Base-by-base conservation (phyloP, 1,284 basidiomycete genomes). In the Cutaneotrichosporon cavernicola region DNA sequence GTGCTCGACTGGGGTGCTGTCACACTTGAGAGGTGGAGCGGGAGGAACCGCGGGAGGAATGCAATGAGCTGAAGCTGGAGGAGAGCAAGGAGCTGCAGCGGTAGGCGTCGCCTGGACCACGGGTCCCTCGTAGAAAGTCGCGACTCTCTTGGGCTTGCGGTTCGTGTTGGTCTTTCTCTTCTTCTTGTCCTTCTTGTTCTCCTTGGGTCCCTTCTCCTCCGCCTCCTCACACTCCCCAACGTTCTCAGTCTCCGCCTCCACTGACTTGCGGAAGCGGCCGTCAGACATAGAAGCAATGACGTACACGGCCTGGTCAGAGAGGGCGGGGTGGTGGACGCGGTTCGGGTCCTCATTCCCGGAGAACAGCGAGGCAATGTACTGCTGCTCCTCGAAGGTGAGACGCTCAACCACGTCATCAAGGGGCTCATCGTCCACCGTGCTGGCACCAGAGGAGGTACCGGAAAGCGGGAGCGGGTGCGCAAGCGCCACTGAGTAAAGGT, bases 361-460 rank as follows among this genome's bases (percentile, higher is more conserved):
- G 51, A 53, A 53, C 31, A 53, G 51, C 9, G 26, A 31, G 31
- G 51, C 30, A 11, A 53, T 34, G 51, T 53, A 53, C 30, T 53
- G 18, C 51, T 32, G 51, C 51, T 53, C 51, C 31, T 53, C 30
- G 51, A 32, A 34, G 5, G 8, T 53, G 7, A 53, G 51, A 18
- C 51, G 51, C 30, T 34, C 51, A 6, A 53, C 2, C 5, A 53
- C 51, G 30, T 34, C 51, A 10, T 53, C 51, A 16, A 53, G 26
- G 13, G 51, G 51, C 51, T 53, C 51, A 31, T 53, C 51, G 13
- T 30, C 30, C 13, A 53, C 51, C 16, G 51, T 53, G 26, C 30
- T 31, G 31, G 43, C 43, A 8, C 18, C 14, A 30, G 51, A 34
- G 18, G 51, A 8, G 14, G 50, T 11, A n/a, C 14, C 31, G 30